Base-by-base conservation (phyloP, 805 yeast genomes). In the Spathaspora girioi region DNA sequence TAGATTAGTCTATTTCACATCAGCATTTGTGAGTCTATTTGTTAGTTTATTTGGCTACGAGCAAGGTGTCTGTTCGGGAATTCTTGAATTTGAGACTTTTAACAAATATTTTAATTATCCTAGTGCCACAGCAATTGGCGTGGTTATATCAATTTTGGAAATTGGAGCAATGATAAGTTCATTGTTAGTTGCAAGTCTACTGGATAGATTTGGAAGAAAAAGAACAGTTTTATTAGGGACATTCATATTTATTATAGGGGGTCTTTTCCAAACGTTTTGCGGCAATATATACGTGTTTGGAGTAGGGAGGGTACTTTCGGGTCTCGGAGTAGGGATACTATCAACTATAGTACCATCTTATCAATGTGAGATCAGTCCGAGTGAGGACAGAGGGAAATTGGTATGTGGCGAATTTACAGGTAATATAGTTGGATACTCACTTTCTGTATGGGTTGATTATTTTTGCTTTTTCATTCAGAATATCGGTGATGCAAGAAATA, bases 341-440 rank as follows among this genome's bases (percentile, higher is more conserved):
- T 84, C 92, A 23, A 85, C 96, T 7, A 86, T 90, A 55, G 92
- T 90, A 10, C 96, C 96, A 1, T 84, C 89, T 47, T 90, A 89
- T 67, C 96, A 89, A 65, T 83, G 92, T 47, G 97, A 90, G 63
- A 88, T 91, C 47, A 82, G 92, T 6, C 97, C 97, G 1, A 86
- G 91, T 20, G 88, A 88, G 61, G 88, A 87, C 58, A 78, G 97
- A 62, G 97, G 97, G 2, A 80, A 82, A 60, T 73, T 89, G 49
- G 96, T 93, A 3, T 88, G 96, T 63, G 86, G 89, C 38, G 96
- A 90, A 64, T 91, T 89, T 67, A 85, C 96, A 0, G 96, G 96
- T 10, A 90, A 89, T 68, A 83, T 90, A 43, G 63, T 84, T 5
- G 97, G 96, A 5, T 91, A 89, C 65, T 79, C 89, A 1, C 71